These are phyloP conservation scores for Pholiota molesta DNA, from an alignment of 768 basidiomycete species.

Conservation along the genomic window DNA sequence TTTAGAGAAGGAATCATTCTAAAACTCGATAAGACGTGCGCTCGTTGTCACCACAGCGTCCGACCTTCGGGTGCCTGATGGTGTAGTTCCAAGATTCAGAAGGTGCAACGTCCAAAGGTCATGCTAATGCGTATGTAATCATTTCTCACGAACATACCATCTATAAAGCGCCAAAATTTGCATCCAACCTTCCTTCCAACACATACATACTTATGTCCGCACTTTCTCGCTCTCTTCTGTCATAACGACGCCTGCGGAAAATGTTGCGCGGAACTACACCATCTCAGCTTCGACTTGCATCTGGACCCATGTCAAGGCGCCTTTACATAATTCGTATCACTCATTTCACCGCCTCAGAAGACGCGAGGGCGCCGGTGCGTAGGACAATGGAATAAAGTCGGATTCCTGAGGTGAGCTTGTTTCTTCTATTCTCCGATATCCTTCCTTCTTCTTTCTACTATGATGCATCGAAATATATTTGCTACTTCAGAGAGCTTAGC, in stretches of 20 bases:
- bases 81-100: neutral
- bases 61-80: too few species aligned
- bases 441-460: neutral
- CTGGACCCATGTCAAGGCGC: neutral
- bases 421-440: neutral
- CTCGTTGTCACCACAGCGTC: neutral
- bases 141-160: neutral
- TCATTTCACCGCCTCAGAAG: neutral
- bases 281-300: neutral
- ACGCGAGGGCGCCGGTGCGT: neutral
- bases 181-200: neutral
- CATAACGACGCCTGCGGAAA: too few species aligned
- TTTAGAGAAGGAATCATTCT: neutral
- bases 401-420: neutral
- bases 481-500: slow-evolving; percentile 80
- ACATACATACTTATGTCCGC: neutral
- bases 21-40: neutral
- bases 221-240: neutral
- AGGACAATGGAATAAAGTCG: neutral
- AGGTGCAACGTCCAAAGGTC: too few species aligned
- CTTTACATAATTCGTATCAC: neutral
- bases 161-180: neutral
- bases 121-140: neutral
- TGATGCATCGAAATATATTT: slow-evolving; percentile 55
- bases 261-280: too few species aligned